Conservation (phyloP, 192 early-diverging fungal genomes). For the Mortierella alpina region DNA sequence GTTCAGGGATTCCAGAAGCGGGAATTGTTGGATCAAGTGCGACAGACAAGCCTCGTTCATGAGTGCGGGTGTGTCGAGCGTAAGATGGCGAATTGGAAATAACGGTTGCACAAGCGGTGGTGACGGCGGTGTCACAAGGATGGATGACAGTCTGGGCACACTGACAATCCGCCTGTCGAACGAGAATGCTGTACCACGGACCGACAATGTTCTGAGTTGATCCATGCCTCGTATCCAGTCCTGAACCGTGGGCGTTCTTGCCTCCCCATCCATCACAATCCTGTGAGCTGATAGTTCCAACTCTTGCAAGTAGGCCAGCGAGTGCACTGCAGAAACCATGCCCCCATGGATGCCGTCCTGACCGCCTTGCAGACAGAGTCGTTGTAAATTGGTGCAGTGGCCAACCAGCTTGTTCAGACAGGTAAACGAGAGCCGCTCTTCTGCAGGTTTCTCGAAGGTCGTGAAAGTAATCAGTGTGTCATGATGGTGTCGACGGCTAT, state of each 20-base stretch:
- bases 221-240: not conserved
- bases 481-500: too few species aligned
- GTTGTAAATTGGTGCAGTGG: conserved; percentile 21
- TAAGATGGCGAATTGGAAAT: conserved; percentile 11
- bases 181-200: not conserved
- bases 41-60: not conserved
- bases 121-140: not conserved
- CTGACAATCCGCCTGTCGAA: not conserved
- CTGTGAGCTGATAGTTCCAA: conserved; percentile 14
- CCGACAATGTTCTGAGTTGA: not conserved
- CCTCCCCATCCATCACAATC: conserved; percentile 1
- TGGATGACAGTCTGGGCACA: not conserved
- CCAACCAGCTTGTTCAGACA: conserved; percentile 22
- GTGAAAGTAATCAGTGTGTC: not conserved
- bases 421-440: conserved; percentile 6
- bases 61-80: conserved; percentile 11
- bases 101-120: not conserved
- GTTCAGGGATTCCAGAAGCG: conserved; percentile 17
- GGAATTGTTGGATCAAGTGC: conserved; percentile 6
- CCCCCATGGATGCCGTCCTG: conserved; percentile 6
- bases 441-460: not conserved
- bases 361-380: conserved; percentile 6
- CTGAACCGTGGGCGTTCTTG: not conserved
- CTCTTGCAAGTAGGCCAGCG: not conserved
- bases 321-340: conserved; percentile 7